Evolutionary conservation across 352 stramenopile genomes (phyloP).

Genomic region (Phytophthora pistaciae): DNA sequence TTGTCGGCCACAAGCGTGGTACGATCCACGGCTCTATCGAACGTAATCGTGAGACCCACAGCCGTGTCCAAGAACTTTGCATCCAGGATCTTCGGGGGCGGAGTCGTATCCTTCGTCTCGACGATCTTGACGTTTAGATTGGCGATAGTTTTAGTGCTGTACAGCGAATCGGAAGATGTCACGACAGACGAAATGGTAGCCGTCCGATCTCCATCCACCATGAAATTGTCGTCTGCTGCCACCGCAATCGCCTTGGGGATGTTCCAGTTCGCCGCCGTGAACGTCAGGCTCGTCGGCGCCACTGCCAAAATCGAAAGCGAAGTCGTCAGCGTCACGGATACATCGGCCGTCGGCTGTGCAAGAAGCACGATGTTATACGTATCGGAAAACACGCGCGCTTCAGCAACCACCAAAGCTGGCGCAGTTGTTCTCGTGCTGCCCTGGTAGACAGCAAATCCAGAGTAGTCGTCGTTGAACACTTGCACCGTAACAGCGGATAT

Average conservation of each 20-base stretch:
- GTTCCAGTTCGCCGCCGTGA: conserved; percentile 64
- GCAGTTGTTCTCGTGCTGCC: conserved; percentile 36
- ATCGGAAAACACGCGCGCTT: conserved; percentile 53
- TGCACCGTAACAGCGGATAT: conserved; percentile 42
- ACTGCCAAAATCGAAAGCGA: conserved; percentile 54
- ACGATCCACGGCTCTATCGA: conserved; percentile 60
- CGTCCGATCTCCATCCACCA: conserved; percentile 52
- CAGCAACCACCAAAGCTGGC: conserved; percentile 56
- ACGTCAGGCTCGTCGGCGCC: conserved; percentile 39
- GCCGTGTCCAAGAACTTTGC: conserved; percentile 65
- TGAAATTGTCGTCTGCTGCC: conserved; percentile 55
- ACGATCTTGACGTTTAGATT: conserved; percentile 59
- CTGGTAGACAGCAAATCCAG: conserved; percentile 56
- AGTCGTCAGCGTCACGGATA: conserved; percentile 40
- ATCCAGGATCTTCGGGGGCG: conserved; percentile 59
- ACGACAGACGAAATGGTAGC: conserved; percentile 42
- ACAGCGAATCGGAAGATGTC: conserved; percentile 40
- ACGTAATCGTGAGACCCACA: conserved; percentile 49
- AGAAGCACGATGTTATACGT: conserved; percentile 60
- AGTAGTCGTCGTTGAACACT: conserved; percentile 64
- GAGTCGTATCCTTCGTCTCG: conserved; percentile 68
- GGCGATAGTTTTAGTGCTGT: conserved; percentile 32
- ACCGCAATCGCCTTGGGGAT: conserved; percentile 48
- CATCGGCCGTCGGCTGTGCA: conserved; percentile 51
- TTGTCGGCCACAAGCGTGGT: conserved; percentile 34